These are phyloP conservation scores for Daldinia grandis DNA, from an alignment of 495 filamentous ascomycete genomes.

Conservation along the genomic window DNA sequence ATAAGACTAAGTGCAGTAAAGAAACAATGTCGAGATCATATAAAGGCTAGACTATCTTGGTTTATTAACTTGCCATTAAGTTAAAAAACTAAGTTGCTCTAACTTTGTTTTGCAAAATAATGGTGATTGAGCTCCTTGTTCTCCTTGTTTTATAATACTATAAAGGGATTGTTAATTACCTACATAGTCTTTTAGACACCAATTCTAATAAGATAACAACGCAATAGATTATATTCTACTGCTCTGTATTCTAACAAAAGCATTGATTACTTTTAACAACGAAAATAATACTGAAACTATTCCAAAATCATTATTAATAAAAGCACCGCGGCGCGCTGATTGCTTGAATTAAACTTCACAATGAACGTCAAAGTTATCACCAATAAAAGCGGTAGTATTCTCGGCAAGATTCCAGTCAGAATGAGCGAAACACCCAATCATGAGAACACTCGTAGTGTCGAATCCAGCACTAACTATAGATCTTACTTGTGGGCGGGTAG, in stretches of 20 bases:
- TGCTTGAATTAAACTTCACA: neutral
- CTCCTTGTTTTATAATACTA: neutral
- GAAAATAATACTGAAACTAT: neutral
- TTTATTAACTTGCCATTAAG: neutral
- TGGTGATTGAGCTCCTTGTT: neutral
- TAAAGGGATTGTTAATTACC: neutral
- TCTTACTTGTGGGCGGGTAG: neutral
- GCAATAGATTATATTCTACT: neutral
- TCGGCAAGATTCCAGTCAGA: constrained; percentile 32
- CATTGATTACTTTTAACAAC: neutral
- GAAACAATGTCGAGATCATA: neutral
- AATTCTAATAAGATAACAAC: neutral
- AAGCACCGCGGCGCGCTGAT: neutral
- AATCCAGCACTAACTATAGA: neutral
- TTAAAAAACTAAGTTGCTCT: neutral
- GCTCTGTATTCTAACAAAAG: neutral
- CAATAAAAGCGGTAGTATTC: constrained; percentile 24
- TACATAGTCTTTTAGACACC: neutral
- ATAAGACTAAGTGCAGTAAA: neutral
- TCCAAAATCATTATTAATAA: neutral
- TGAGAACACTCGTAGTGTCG: neutral
- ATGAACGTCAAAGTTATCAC: constrained; percentile 23
- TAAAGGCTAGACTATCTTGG: neutral
- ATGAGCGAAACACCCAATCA: neutral
- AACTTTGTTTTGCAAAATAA: neutral